Base-by-base conservation (phyloP, 2,329 filamentous ascomycete genomes). In the Coniochaeta prunicola region DNA sequence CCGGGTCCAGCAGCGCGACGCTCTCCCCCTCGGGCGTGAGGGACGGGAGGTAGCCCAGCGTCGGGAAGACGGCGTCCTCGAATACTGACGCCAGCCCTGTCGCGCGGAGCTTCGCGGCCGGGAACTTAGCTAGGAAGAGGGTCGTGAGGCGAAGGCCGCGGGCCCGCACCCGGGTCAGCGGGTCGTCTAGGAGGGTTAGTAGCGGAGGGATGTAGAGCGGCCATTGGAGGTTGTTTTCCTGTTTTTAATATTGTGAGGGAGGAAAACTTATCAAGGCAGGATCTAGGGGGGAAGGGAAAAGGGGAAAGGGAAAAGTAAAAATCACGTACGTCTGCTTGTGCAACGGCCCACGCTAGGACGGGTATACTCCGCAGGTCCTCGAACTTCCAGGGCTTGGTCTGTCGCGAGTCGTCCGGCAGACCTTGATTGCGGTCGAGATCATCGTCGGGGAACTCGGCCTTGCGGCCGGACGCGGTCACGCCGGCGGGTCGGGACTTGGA, bases 21-120 rank as follows among this genome's bases (percentile, higher is more conserved):
- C 89, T 89, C 59, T 94, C 89, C 0, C 79, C 69, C 66, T 90
- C 88, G 0, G 89, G 85, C 0, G 91, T 96, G 45, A 96, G 76
- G 13, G 80, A 84, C 0, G 93, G 92, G 6, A 96, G 78, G 65
- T 86, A 90, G 8, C 88, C 79, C n/a, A 96, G 80, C 36, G 86
- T 85, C 0, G 91, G 89, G 63, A 87, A 80, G 1, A 91, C 73
- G 3, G 86, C 82, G 21, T 91, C 82, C 66, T 87, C 81, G 61
- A 93, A 88, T 28, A 93, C 81, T 15, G 79, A 74, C 24, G 80
- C 81, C 8, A 93, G 81, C 0, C 89, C 89, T 0, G 85, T 89
- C 53, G 78, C 77, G 13, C 70, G 71, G 50, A 92, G 77, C 2
- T 87, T 76, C 4, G 71, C 67, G 1, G 73, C 62, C 0, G 84